Base-by-base conservation (phyloP, 1,284 basidiomycete species). In the Ustilago nuda region DNA sequence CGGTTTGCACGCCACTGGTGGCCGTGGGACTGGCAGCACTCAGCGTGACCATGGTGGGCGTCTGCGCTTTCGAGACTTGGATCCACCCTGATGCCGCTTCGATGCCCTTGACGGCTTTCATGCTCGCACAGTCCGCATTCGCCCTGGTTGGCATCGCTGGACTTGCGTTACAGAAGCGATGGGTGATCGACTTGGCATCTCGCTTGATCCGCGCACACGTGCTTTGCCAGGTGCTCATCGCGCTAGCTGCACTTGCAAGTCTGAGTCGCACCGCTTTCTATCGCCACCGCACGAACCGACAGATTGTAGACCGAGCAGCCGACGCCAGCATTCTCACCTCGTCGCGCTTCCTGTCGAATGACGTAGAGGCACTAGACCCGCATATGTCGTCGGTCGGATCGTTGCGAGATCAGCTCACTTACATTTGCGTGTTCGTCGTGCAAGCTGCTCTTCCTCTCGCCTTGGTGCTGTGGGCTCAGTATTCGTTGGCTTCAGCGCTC, bases 171-270 rank as follows among this genome's bases (percentile, higher is more conserved):
- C 71, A 74, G 56, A 68, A 53, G 23, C 66, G 73, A 17, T 67
- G 68, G 62, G 37, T 76, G 23, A 81, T 80, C 36, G 79, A 81
- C 35, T 63, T 80, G n/a, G 72, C 68, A 11, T 81, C 79, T 36
- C 66, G 77, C 4, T 56, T 72, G n/a, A 58, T 76, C n/a, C 69
- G 74, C 9, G 77, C 74, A 15, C 77, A 79, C 39, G 77, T 79
- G 48, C 73, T 79, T 5, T 62, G 66, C 41, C 77, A 79, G 57
- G 70, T 59, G 27, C 65, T 72, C 48, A 72, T 77, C 27, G 73
- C 74, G 7, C 54, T 79, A 15, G 70, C 71, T 39, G 77, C 73
- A n/a, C 61, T 76, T 9, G 69, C 56, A 36, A 76, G 62, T 43
- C 41, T 76, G 37, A 68, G 68, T 43, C 61, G 65, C 36, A 66